Evolutionary conservation across 2,329 filamentous ascomycete species (phyloP), one percentile per base, ranked within the genome.

Genomic region (Aspergillus latus): DNA sequence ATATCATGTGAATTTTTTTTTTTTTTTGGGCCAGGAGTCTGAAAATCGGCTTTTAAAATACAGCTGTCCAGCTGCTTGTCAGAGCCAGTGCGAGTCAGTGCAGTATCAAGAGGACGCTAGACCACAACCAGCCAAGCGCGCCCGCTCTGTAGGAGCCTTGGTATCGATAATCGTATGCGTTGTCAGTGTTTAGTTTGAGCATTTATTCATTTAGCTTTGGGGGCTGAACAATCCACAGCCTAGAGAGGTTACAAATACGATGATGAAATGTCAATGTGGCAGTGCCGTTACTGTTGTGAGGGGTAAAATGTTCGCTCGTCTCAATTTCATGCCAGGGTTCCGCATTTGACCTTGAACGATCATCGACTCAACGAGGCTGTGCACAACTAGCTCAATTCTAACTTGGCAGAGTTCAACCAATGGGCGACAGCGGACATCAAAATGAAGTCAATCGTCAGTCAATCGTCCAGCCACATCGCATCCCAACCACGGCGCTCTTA

Each of bases 401-500:
- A 30, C 43, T 39, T 13, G 36, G 11, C 11, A 15, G 9, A 16
- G 10, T 46, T 5, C 15, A 30, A n/a, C 46, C 46, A 48, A 48
- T 37, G 11, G 16, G 21, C 21, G 21, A 21, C 5, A n/a, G n/a
- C 13, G 32, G 32, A 26, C 9, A 21, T 7, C 16, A 11, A 6
- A 16, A 30, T 36, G 29, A 53, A n/a, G 32, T 53, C 32, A 53
- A 52, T 16, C 26, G 26, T 28, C 26, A 28, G 26, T 28, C 26
- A 13, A 37, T 30, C 15, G 36, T 47, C 50, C 50, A 53, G 50
- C 50, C 50, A 53, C 50, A 53, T 36, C 37, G 37, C 30, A 50
- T 43, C 28, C 11, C 50, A 46, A 45, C 43, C 43, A 45, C 50
- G 50, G 49, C 39, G 15, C 40, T 8, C 28, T 29, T 26, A 39